These are phyloP conservation scores for Pseudodiploospora longispora DNA, from an alignment of 2,329 filamentous ascomycete genomes.

Conservation along the genomic window DNA sequence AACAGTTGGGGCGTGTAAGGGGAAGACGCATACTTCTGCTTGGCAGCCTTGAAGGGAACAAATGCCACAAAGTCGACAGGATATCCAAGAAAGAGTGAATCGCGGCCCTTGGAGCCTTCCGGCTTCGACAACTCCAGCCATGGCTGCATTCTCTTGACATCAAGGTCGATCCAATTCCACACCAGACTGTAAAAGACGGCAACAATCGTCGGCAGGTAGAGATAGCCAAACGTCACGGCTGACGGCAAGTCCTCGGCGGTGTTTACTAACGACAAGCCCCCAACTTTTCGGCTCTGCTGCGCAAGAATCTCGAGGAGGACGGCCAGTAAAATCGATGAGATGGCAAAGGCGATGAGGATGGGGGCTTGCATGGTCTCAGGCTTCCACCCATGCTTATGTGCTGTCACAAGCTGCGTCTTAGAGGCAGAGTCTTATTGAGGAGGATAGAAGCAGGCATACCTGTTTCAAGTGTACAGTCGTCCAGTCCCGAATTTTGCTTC, in stretches of 20 bases:
- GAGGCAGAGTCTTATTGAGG: conserved; percentile 20
- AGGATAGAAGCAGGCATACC: no score
- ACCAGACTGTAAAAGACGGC: conserved; percentile 47
- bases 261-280: conserved; percentile 29
- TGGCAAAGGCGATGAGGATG: not conserved
- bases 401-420: conserved; percentile 31
- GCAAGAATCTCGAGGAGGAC: conserved; percentile 30
- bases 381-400: conserved; percentile 19
- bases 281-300: conserved; percentile 26
- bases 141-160: conserved; percentile 50
- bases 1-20: no score
- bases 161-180: conserved; percentile 54
- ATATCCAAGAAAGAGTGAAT: conserved; percentile 46
- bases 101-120: conserved; percentile 30
- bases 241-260: conserved; percentile 25
- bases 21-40: no score
- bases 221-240: conserved; percentile 29
- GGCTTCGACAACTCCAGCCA: conserved; percentile 48
- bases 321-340: not conserved
- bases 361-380: not conserved
- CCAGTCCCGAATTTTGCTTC: no score
- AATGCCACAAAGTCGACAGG: conserved; percentile 32
- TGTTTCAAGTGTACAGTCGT: no score
- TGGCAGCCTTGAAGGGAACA: conserved; percentile 22
- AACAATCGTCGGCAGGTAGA: conserved; percentile 45